Evolutionary conservation across 257 asterid species (phyloP).

Genomic region (Fraxinus anomala): DNA sequence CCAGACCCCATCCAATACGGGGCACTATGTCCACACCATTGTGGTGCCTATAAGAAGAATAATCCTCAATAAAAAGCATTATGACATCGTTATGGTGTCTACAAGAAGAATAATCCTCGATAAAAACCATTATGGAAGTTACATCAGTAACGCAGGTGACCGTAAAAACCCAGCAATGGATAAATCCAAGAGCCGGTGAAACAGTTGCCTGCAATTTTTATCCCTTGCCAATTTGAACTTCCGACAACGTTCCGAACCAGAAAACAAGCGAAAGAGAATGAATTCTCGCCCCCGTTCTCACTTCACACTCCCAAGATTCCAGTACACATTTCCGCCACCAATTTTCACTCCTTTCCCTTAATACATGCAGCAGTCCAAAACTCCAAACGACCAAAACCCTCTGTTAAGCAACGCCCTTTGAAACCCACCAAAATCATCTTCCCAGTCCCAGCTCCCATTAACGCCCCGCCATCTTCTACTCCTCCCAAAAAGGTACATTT

Average conservation of each 20-base stretch:
- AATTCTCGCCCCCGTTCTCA: conserved; percentile 25
- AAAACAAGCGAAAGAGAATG: conserved; percentile 10
- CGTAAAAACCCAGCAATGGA: too few species aligned
- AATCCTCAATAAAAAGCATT: too few species aligned
- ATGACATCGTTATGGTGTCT: too few species aligned
- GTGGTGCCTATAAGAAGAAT: too few species aligned
- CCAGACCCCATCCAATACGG: too few species aligned
- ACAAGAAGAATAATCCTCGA: too few species aligned
- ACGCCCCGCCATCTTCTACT: conserved; percentile 29
- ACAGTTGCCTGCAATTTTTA: background rate
- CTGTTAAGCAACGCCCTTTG: conserved; percentile 39
- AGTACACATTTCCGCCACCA: conserved; percentile 22
- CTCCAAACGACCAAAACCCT: conserved; percentile 33
- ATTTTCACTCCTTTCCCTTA: conserved; percentile 13
- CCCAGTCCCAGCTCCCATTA: conserved; percentile 31
- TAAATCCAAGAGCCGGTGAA: too few species aligned
- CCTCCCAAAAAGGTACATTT: conserved; percentile 62
- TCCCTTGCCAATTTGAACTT: background rate
- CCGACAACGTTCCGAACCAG: background rate
- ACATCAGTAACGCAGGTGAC: too few species aligned
- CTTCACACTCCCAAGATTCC: conserved; percentile 26
- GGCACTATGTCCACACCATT: too few species aligned
- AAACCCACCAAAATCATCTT: conserved; percentile 46
- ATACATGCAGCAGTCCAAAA: conserved; percentile 20
- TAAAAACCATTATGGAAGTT: too few species aligned